A percentile compares a stretch with the other conserved stretches of the same genome.
Conservation (phyloP, 148 eudicot species). For the Rhododendron molle region DNA sequence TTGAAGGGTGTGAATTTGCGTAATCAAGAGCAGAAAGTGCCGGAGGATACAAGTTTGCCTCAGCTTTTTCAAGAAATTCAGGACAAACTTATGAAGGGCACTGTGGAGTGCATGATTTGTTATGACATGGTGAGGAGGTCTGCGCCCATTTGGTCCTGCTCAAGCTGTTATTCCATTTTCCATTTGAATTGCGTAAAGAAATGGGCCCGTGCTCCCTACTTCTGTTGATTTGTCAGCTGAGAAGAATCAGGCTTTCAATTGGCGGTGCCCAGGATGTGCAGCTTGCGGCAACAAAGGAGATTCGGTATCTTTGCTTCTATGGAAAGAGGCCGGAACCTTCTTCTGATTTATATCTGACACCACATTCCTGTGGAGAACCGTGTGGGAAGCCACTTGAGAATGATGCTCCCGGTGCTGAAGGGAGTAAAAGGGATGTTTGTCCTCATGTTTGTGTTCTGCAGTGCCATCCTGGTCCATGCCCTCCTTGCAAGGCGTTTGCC, state of each 20-base stretch:
- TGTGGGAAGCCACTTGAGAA: conserved; percentile 89
- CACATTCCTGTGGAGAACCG: conserved; percentile 92
- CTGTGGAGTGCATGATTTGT: conserved; percentile 96
- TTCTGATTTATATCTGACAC: conserved; percentile 85
- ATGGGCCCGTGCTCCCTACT: conserved; percentile 96
- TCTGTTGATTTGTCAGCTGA: conserved; percentile 75
- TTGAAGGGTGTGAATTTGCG: not conserved
- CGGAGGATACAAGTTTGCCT: conserved; percentile 42
- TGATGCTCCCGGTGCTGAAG: conserved; percentile 37
- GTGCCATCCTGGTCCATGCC: conserved; percentile 96
- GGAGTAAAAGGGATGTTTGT: conserved; percentile 56
- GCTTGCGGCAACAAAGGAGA: conserved; percentile 65
- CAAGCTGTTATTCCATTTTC: conserved; percentile 84
- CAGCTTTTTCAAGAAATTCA: conserved; percentile 91
- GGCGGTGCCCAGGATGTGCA: conserved; percentile 99
- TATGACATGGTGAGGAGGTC: conserved; percentile 91
- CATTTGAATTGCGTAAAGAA: conserved; percentile 84
- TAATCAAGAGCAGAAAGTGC: conserved; percentile 23
- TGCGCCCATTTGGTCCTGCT: conserved; percentile 86
- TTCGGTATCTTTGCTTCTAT: conserved; percentile 83
- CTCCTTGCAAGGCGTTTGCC: conserved; percentile 95
- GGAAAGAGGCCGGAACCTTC: conserved; percentile 93
- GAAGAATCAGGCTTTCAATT: conserved; percentile 79
- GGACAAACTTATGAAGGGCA: conserved; percentile 76
- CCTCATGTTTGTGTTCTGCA: conserved; percentile 92